Base-by-base conservation (phyloP, 1,139 yeast genomes). In the Saccharomyces hybrid region DNA sequence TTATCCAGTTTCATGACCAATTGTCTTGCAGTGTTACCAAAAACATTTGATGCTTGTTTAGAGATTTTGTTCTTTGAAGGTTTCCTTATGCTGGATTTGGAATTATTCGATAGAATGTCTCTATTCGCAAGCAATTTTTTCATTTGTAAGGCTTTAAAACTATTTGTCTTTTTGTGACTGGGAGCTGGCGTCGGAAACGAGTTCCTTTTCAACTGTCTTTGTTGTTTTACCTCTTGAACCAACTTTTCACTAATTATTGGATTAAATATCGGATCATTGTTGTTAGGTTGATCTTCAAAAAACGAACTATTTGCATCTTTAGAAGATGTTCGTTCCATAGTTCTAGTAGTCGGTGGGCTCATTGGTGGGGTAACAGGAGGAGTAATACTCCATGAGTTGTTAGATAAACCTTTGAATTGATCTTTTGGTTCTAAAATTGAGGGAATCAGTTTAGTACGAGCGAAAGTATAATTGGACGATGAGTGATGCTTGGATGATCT, bases 141-240 rank as follows among this genome's bases (percentile, higher is more conserved):
- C 50, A 68, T 52, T 56, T 68, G 69, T 51, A 69, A 55, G 2
- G 72, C 72, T 57, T 68, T 69, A 54, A 67, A 69, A 51, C 71
- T 67, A 53, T 68, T 68, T 2, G 70, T 65, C 51, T 69, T 69
- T 54, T 64, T 68, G 53, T 69, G 72, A 26, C 59, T 54, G 34
- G 56, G 46, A 9, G 56, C 44, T 44, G 55, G 34, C 52, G 57
- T 46, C 20, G 51, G 53, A 42, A 38, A 44, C 20, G 49, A 32
- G 5, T 23, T 44, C 11, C 27, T 44, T 7, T 16, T 38, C 25
- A 28, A 13, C 23, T 31, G 27, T 31, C 42, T 50, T 38, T 57
- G 56, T 47, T 53, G 53, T 52, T 61, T 64, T 5, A 64, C 66
- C 4, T 61, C 55, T 56, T 66, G 67, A 25, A 68, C 61, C 46